A percentile compares a stretch with the other conserved stretches of the same genome.
Conservation (phyloP, 75 land plant species). For the Cunninghamia lanceolata region DNA sequence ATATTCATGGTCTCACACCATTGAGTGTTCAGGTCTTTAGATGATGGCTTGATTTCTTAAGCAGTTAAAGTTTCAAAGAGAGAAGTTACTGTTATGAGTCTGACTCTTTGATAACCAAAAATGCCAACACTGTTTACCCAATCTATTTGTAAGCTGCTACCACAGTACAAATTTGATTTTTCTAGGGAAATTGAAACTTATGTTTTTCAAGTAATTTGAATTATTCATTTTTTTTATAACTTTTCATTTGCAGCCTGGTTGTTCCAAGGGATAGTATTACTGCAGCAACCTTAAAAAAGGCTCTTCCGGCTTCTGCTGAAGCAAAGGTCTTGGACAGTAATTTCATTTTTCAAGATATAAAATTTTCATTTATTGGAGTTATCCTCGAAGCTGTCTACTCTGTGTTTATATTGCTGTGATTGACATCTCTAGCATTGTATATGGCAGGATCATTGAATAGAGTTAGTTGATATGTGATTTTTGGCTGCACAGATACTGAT, state of each 20-base stretch:
- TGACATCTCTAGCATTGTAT: not conserved
- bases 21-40: not conserved
- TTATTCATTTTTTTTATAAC: not conserved
- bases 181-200: not conserved
- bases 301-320: conserved; percentile 12
- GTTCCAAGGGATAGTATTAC: conserved; percentile 32
- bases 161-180: not conserved
- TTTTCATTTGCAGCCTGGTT: conserved; percentile 20
- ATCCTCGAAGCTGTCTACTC: not conserved
- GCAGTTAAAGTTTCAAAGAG: not conserved
- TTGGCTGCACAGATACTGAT: not conserved
- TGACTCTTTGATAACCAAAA: not conserved
- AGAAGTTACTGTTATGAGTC: not conserved
- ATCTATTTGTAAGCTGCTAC: not conserved
- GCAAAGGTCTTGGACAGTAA: conserved; percentile 15
- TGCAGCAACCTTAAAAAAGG: conserved; percentile 11
- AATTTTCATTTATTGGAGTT: not conserved
- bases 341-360: not conserved
- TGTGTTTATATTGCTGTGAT: not conserved
- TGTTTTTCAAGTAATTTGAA: not conserved
- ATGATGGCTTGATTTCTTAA: not conserved
- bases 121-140: not conserved
- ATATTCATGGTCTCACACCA: not conserved
- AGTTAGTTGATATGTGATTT: not conserved
- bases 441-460: not conserved